Base-by-base conservation (phyloP, 2,329 filamentous ascomycete genomes). In the Plenodomus biglobosus region DNA sequence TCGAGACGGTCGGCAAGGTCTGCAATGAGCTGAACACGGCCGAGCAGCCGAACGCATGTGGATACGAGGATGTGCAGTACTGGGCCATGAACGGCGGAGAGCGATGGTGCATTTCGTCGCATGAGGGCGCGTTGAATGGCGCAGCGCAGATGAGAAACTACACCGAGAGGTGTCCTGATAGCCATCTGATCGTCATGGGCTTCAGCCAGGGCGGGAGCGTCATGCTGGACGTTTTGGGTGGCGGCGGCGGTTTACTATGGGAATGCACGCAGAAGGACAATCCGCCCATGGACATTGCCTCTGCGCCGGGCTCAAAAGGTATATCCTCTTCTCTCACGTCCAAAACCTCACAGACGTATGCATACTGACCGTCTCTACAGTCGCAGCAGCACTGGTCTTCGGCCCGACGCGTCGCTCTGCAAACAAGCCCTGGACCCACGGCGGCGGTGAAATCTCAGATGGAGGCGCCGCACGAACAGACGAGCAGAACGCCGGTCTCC, bases 181-280 rank as follows among this genome's bases (percentile, higher is more conserved):
- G 61, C 34, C 62, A 63, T 27, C 44, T 65, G 21, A 58, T 65
- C 22, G 38, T 65, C 13, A 56, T 64, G 56, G 62, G 62, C 18
- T 65, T 64, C 48, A 62, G 59, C 38, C 61, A 65, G 45, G 62
- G 62, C 19, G 62, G 58, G 18, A 62, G 58, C 19, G 61, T 64
- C 2, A 52, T 54, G 38, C 55, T 63, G 13, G 61, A 65, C 21
- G 53, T 64, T 2, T 40, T 65, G 2, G 62, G 62, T 34, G 62
- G 62, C 16, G 62, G 62, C 16, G 62, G 62, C 15, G 62, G 62
- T 11, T 45, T 55, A 40, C 52, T 62, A 18, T 64, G 59, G 61
- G 58, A 55, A 10, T 65, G 62, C 48, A 48, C 38, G 16, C 62
- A 65, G 18, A 49, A 59, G 40, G 49, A 51, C 27, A 64, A 61